Percentiles rank a stretch among this genome's conserved stretches.
phyloP scores from a whole-genome alignment of 2,329 filamentous ascomycete genomes.

The Trichophyton benhamiae region DNA sequence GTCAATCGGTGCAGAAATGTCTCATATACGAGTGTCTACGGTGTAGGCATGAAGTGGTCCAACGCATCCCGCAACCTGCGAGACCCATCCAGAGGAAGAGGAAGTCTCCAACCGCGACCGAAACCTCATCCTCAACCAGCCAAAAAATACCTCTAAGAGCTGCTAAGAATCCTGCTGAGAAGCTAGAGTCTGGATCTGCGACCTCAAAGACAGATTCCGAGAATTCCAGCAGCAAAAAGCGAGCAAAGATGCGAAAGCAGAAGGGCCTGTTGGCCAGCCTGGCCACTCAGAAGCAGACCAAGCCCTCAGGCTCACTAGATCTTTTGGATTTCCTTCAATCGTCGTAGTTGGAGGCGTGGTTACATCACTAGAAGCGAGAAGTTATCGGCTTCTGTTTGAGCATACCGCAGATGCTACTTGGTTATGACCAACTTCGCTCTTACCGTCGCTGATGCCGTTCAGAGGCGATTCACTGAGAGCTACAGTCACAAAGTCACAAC shows the following conservation, averaged over 20 bases:
- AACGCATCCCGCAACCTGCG: constrained; percentile 15
- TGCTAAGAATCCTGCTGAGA: neutral
- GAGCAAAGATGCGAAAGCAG: constrained; percentile 43
- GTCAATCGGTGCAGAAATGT: neutral
- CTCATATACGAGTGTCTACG: constrained; percentile 27
- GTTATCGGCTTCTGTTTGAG: neutral
- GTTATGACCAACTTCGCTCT: too few species aligned
- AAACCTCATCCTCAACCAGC: neutral
- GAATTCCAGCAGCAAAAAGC: constrained; percentile 42
- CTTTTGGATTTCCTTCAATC: constrained; percentile 44
- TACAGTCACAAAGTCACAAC: too few species aligned
- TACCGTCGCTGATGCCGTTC: too few species aligned
- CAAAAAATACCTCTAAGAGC: neutral
- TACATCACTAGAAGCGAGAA: neutral
- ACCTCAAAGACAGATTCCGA: constrained; percentile 17
- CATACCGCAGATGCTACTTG: too few species aligned
- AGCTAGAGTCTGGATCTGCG: neutral
- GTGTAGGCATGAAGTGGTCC: constrained; percentile 25
- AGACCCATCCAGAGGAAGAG: constrained; percentile 11
- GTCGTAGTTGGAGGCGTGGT: constrained; percentile 7
- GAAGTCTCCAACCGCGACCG: constrained; percentile 7
- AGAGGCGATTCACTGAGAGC: too few species aligned
- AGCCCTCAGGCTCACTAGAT: constrained; percentile 30
- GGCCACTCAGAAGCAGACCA: constrained; percentile 28
- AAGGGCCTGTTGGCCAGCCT: constrained; percentile 43